phyloP scores from a whole-genome alignment of 805 yeast species.

The Barnettozyma salicaria region DNA sequence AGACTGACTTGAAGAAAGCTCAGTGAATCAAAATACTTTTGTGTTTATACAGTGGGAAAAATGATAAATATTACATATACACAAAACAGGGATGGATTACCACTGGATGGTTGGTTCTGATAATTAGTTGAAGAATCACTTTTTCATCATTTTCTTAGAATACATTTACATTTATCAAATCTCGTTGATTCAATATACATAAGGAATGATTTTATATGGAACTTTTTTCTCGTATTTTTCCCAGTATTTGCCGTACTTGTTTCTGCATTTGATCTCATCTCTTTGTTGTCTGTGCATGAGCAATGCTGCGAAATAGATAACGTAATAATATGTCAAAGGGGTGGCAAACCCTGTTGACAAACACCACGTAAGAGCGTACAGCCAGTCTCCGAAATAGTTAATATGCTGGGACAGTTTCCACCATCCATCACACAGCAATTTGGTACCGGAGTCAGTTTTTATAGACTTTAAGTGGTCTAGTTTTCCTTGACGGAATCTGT shows the following conservation, averaged over 20 bases:
- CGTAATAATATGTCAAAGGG: slow-evolving; percentile 82
- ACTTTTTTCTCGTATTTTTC: slow-evolving; percentile 70
- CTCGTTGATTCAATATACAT: slow-evolving; percentile 46
- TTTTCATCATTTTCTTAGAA: too few relatives aligned
- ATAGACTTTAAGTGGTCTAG: slow-evolving; percentile 64
- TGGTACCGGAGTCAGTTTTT: slow-evolving; percentile 70
- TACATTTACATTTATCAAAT: neutral
- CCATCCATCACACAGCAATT: slow-evolving; percentile 87
- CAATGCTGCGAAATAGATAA: slow-evolving; percentile 73
- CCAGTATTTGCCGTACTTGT: slow-evolving; percentile 86
- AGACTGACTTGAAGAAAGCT: too few relatives aligned
- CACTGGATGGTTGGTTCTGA: slow-evolving; percentile 3
- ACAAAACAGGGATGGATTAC: neutral
- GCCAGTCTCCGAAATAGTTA: slow-evolving; percentile 94
- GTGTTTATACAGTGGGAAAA: slow-evolving; percentile 24
- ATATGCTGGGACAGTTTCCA: slow-evolving; percentile 92
- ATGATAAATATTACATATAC: too few relatives aligned
- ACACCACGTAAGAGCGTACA: slow-evolving; percentile 89
- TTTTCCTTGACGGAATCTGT: slow-evolving; percentile 74
- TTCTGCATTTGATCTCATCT: slow-evolving; percentile 87
- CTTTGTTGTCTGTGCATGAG: slow-evolving; percentile 83
- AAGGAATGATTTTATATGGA: slow-evolving; percentile 89
- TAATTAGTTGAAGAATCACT: too few relatives aligned
- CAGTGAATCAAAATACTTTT: too few relatives aligned
- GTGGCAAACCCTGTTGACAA: slow-evolving; percentile 79